Evolutionary conservation across 2,329 filamentous ascomycete genomes (phyloP), one percentile per base, ranked within the genome.

Genomic region (Sclerotinia spermophila): DNA sequence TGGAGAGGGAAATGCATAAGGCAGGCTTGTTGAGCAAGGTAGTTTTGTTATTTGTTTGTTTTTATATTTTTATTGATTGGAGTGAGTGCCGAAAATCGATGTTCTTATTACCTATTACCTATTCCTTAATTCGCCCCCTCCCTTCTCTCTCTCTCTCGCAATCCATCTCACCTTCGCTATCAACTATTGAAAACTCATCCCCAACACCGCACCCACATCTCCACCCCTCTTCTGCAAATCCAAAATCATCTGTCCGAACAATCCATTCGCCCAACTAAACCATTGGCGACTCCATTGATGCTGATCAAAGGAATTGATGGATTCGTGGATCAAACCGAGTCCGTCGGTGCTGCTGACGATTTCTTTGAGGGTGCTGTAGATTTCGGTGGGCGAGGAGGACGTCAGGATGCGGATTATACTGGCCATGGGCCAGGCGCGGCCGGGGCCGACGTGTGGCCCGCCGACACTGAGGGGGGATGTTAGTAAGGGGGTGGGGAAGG

Each of bases 261-360:
- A 87, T 0, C 91, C 93, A 78, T 96, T 96, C 21, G 92, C 92
- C 93, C 93, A 96, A 0, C 92, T 90, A 79, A 96, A 96, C 84
- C 84, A 85, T 33, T 81, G 79, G n/a, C 84, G 75, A 33, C 82
- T 82, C 78, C 80, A 86, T 53, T 78, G 74, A 2, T 73, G 75
- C 66, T 78, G 76, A 71, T 81, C 77, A 78, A 83, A 83, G 5
- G 81, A 80, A 71, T 83, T 78, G 27, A 85, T 80, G 70, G 80
- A 82, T 77, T 86, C 84, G 71, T 86, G 84, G 21, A 86, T 82
- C 11, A 86, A 79, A 0, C 84, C 84, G 42, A 78, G 53, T 48
- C 74, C 72, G 68, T 74, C 74, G 53, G 75, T 76, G 48, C 73
- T 77, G 42, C 70, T 74, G 6, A 77, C 72, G 38, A 77, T 70